Conservation (phyloP, 2,329 filamentous ascomycete genomes). For the Phaeophleospora eucalypticola region DNA sequence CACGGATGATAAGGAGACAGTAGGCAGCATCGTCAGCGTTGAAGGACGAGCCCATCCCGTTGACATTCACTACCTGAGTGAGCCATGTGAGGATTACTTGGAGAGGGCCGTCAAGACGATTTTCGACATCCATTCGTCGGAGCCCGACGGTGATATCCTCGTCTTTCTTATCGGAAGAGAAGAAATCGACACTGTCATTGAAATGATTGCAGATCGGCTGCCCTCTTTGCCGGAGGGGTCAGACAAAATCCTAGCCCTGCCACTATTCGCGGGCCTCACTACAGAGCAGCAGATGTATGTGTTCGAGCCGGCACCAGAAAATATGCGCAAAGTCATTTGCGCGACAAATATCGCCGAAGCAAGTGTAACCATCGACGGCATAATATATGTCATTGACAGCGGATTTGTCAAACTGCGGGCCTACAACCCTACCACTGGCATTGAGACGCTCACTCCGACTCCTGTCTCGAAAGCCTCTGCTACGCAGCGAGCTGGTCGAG, state of each 20-base stretch:
- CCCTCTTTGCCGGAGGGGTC: conserved; percentile 57
- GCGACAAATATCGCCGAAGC: conserved; percentile 96
- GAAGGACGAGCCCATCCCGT: conserved; percentile 88
- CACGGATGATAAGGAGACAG: conserved; percentile 31
- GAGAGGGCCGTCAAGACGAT: conserved; percentile 77
- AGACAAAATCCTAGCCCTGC: conserved; percentile 63
- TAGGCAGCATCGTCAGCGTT: conserved; percentile 70
- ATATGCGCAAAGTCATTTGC: conserved; percentile 85
- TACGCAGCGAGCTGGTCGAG: conserved; percentile 84
- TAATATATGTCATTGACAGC: conserved; percentile 84
- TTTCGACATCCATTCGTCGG: conserved; percentile 79
- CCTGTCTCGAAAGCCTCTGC: conserved; percentile 87
- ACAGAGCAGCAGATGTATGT: conserved; percentile 94
- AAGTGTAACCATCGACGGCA: conserved; percentile 88
- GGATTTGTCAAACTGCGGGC: conserved; percentile 88
- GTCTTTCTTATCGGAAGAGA: conserved; percentile 90
- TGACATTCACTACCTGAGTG: conserved; percentile 75
- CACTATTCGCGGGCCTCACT: conserved; percentile 82
- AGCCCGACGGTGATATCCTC: conserved; percentile 79
- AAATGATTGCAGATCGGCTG: conserved; percentile 70
- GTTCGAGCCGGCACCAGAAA: conserved; percentile 76
- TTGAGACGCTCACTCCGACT: conserved; percentile 79
- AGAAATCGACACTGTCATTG: conserved; percentile 81
- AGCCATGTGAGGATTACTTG: conserved; percentile 79
- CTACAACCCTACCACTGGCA: conserved; percentile 78